Base-by-base conservation (phyloP, 164 flowering plant species). In the Buxus sempervirens region DNA sequence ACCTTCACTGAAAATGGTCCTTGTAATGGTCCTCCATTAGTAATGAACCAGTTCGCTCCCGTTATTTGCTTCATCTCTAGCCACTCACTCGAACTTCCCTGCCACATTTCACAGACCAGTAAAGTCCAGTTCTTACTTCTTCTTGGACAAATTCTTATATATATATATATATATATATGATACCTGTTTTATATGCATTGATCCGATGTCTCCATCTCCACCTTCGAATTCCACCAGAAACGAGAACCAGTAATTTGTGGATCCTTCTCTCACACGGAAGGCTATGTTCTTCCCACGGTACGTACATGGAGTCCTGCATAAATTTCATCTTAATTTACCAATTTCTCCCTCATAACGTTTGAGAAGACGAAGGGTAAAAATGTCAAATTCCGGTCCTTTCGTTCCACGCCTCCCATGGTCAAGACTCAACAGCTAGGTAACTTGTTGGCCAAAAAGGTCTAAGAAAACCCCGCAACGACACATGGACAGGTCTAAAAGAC, bases 1-100 rank as follows among this genome's bases (percentile, higher is more conserved):
- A 95, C 67, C 72, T 82, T 90, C 70, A 95, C 91, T 26, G 99
- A 95, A 68, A 95, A 92, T 48, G 99, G 99, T 4, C 97, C 97
- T n/a, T 68, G 67, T 59, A 95, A 76, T 4, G 97, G 97, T 59
- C 94, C 97, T 54, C 86, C 84, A 42, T n/a, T n/a, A n/a, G 66
- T 85, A 1, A 90, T 74, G 72, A 87, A 81, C 97, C 97, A 95
- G 64, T 66, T 89, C 66, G 99, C 99, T 15, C 99, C 99, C 99
- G 97, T 92, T 60, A 95, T 38, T 66, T 95, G 99, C 28, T 75
- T 85, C 99, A 95, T 95, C 70, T 82, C 84, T 38, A 85, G 54
- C 99, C 99, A 95, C 54, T 80, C 76, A 20, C 53, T 73, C 0
- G 93, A 87, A 45, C 78, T 70, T 68, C 84, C 93, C 99, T 95